Base-by-base conservation (phyloP, 176 grass and related monocot species). In the Eragrostis curvula region DNA sequence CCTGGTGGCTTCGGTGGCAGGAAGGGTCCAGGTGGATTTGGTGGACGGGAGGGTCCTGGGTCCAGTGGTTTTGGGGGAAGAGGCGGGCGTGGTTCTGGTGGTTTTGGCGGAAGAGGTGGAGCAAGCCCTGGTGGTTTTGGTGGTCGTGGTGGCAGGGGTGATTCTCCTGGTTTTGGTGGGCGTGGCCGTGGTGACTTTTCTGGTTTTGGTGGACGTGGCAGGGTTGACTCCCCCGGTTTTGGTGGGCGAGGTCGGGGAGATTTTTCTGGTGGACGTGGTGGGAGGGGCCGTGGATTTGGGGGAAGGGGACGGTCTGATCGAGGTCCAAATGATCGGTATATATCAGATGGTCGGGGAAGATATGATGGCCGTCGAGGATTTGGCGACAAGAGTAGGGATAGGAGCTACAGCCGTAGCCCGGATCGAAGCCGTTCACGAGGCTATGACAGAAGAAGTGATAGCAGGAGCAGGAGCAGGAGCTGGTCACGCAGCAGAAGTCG, bases 391-490 rank as follows among this genome's bases (percentile, higher is more conserved):
- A 80, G 79, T 48, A 78, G 77, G 51, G 96, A 93, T 28, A 82
- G 69, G 50, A 93, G 87, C 88, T 92, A 96, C 75, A 96, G 96
- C 60, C 90, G 82, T 21, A 93, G 90, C 28, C 88, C 92, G n/a
- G 85, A 87, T 39, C 91, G 88, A 88, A 86, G 83, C 65, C 77
- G 84, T 47, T 83, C 84, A 20, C 68, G 90, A 68, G 88, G 90
- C 55, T 94, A 94, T 32, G 79, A 89, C 25, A 85, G 92, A 51
- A 89, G 84, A 73, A 87, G 92, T 60, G 51, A 49, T 27, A 91
- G 88, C 68, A 81, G 87, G 70, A 88, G 89, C 62, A 28, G 47
- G 52, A 86, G 91, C 69, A 76, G 89, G 68, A 94, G 92, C 71
- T 61, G 88, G 63, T 87, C 85, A 17, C 73, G 93, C 2, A 99